Evolutionary conservation across 805 yeast species (phyloP), one percentile per base, ranked within the genome.

Genomic region (Starmerella apis): DNA sequence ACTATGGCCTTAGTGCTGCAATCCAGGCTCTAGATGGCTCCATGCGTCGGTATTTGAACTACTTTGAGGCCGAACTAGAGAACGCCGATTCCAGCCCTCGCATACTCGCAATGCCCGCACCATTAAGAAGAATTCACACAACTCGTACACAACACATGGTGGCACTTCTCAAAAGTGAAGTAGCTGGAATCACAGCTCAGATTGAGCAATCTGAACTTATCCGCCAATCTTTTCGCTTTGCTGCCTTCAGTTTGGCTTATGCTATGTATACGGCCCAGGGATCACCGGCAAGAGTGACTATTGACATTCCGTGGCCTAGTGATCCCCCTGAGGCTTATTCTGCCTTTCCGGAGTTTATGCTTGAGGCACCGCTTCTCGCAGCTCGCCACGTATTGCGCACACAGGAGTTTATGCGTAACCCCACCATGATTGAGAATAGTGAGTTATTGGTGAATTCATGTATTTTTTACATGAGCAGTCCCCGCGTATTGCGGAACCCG

Each of bases 1-100:
- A 90, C 57, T 92, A 83, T 67, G 98, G 97, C 38, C 69, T 86
- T 37, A 94, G 94, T 22, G 97, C 96, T 45, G 67, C 83, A 0
- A 66, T 75, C 50, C 72, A 78, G 41, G 71, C 70, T 42, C 77
- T 78, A 52, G 79, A 76, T 39, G 77, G 55, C 16, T 42, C 81
- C 51, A 60, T 80, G 28, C 71, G 71, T 54, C 70, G 71, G 27
- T 77, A 22, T 70, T 73, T 56, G 66, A 65, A 35, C 70, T 69
- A 49, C 55, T 67, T 41, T 65, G 65, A n/a, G 59, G 63, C 38
- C 56, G 57, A 58, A 45, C 53, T 49, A 22, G 47, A 13, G n/a
- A 22, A n/a, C 18, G 14, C 48, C 20, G 42, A 30, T n/a, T 43
- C 46, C n/a, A 41, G 51, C 23, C 54, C 46, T 23, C 22, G 28